Base-by-base conservation (phyloP, 257 asterid species). In the Solanum paucissectum region DNA sequence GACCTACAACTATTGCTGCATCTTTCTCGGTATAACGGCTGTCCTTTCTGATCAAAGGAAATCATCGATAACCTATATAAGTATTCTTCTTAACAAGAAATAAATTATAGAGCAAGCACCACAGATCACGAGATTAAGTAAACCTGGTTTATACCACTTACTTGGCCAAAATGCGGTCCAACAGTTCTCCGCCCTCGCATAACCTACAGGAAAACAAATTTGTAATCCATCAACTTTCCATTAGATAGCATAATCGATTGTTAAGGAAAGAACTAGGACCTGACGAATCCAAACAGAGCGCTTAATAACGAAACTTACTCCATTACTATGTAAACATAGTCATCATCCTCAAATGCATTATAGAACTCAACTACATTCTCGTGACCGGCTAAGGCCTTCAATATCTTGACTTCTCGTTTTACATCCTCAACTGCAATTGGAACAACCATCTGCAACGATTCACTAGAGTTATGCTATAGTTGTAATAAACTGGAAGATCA, bases 361-460 rank as follows among this genome's bases (percentile, higher is more conserved):
- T 93, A 88, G 90, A 95, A 95, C 88, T 92, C 94, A 83, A 95
- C 98, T 88, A 95, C 98, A 46, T 95, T 95, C 90, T 94, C 98
- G 33, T 95, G 98, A 87, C 98, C 98, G 13, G 95, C 91, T 88
- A 95, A 91, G 36, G 98, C 98, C 91, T 89, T 93, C 91, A 95
- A 92, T 93, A 95, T 95, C 92, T 95, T 94, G 81, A 95, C 98
- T 91, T 95, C 98, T 73, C 98, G 92, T 91, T 93, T 93, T 64
- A 95, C 98, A 92, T 95, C 98, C 90, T 94, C 98, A 79, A 95
- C 98, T 38, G 98, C 95, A 89, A 95, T 93, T 1, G 98, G 96
- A 90, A 92, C 94, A 88, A 94, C 91, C 98, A 95, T 95, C 98
- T 95, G 91, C 90, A 88, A 87, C 12, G 37, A 52, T 71, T 73